Conservation (phyloP, 2,329 filamentous ascomycete species). For the Colletotrichum ledebouriae region DNA sequence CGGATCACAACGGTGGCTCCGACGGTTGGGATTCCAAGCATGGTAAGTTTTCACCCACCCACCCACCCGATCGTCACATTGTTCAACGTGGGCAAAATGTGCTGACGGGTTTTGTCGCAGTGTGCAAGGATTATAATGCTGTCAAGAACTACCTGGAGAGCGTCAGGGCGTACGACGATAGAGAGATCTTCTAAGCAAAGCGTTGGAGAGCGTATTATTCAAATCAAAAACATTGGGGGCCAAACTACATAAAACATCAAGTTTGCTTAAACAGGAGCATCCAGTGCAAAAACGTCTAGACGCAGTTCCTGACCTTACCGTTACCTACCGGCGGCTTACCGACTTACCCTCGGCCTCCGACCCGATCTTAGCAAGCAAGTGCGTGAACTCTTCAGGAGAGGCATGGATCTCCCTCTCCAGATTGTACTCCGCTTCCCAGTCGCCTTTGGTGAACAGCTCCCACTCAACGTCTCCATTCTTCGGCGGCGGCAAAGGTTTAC, state of each 20-base stretch:
- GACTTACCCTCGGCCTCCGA: neutral
- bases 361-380: too few species aligned
- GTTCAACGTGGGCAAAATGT: neutral
- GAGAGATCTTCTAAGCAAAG: slow-evolving; percentile 55
- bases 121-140: slow-evolving; percentile 59
- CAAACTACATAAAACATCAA: neutral
- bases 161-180: slow-evolving; percentile 60
- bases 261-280: neutral
- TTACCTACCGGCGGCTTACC: neutral
- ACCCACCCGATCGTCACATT: neutral
- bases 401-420: neutral
- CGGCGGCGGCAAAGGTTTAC: slow-evolving; percentile 5
- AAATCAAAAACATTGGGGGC: neutral
- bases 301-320: too few species aligned
- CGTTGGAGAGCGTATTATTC: slow-evolving; percentile 4
- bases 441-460: slow-evolving; percentile 18
- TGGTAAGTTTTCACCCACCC: slow-evolving; percentile 46
- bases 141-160: slow-evolving; percentile 59
- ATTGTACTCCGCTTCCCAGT: neutral
- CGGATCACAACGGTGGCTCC: slow-evolving; percentile 59
- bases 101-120: slow-evolving; percentile 44
- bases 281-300: neutral
- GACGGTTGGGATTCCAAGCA: slow-evolving; percentile 63
- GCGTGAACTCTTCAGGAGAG: neutral
- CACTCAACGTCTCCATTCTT: slow-evolving; percentile 7